These are phyloP conservation scores for Scleroderma citrinum DNA, from an alignment of 768 basidiomycete genomes.

Conservation along the genomic window DNA sequence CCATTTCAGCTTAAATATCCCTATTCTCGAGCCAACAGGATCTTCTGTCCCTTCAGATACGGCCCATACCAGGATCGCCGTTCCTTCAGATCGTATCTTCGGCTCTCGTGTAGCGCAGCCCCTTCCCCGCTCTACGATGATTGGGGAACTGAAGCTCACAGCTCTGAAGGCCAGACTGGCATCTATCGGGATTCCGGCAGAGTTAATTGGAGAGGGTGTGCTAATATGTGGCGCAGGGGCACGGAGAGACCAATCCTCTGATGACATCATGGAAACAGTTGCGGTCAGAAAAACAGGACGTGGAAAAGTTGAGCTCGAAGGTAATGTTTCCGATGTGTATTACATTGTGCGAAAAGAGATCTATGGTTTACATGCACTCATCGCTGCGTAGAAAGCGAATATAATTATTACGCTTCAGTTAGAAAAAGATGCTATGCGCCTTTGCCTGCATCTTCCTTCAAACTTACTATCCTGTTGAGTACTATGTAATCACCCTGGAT, in stretches of 20 bases:
- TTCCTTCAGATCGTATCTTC: constrained; percentile 38
- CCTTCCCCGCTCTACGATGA: constrained; percentile 89
- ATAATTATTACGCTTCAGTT: not conserved
- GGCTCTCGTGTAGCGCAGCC: constrained; percentile 61
- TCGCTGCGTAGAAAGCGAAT: constrained; percentile 47
- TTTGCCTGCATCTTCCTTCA: constrained; percentile 95
- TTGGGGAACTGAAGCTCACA: constrained; percentile 93
- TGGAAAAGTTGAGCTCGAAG: constrained; percentile 86
- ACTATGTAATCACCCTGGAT: constrained; percentile 75
- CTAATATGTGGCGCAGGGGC: constrained; percentile 75
- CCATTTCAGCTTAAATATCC: constrained; percentile 83
- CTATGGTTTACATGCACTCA: constrained; percentile 85
- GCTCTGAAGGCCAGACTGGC: constrained; percentile 78
- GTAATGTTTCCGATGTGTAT: constrained; percentile 82
- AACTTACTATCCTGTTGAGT: constrained; percentile 85
- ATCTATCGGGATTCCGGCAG: constrained; percentile 74
- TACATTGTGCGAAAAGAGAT: constrained; percentile 86
- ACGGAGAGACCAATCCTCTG: constrained; percentile 35
- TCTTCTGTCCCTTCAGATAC: constrained; percentile 24
- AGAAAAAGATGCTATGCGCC: constrained; percentile 10
- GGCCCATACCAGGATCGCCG: constrained; percentile 18
- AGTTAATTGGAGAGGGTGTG: constrained; percentile 96
- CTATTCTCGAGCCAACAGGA: constrained; percentile 71
- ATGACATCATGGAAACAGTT: constrained; percentile 60
- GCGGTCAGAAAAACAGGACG: constrained; percentile 84